Evolutionary conservation across 2,329 filamentous ascomycete genomes (phyloP).

Genomic region (Botrytis galanthina): DNA sequence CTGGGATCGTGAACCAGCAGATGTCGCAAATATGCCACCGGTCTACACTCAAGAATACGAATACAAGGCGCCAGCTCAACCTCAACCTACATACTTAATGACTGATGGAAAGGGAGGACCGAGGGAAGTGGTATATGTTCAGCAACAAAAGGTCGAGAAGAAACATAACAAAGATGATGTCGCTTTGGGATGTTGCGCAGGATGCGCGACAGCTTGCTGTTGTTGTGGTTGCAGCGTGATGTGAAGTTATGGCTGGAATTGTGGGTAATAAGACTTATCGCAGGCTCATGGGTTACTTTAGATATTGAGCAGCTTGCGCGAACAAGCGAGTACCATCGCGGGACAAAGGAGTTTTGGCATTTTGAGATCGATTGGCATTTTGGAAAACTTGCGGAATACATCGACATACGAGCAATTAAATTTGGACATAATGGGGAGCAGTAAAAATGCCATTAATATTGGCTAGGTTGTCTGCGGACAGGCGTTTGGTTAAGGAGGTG

Average conservation of each 20-base stretch:
- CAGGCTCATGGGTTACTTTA: background rate
- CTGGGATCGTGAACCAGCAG: conserved; percentile 14
- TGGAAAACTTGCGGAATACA: background rate
- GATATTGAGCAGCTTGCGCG: background rate
- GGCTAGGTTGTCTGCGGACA: background rate
- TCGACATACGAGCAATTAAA: background rate
- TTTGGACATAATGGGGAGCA: background rate
- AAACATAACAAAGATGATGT: conserved; percentile 4
- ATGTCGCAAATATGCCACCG: conserved; percentile 15
- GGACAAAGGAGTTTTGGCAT: background rate
- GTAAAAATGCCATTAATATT: background rate
- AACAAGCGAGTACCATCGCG: background rate
- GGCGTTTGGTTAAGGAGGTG: background rate
- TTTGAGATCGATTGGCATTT: background rate
- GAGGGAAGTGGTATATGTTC: conserved; percentile 9
- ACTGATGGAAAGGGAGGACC: background rate
- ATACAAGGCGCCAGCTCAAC: background rate
- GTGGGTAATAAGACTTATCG: background rate
- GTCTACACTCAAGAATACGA: conserved; percentile 9
- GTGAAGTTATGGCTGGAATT: background rate
- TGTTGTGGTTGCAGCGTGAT: conserved; percentile 18
- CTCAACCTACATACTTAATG: background rate
- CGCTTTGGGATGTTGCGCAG: conserved; percentile 12
- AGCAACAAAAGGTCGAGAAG: background rate
- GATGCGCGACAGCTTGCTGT: conserved; percentile 1